These are phyloP conservation scores for Sphagnum contortum DNA, from an alignment of 225 moss, liverwort and hornwort species.

Conservation along the genomic window DNA sequence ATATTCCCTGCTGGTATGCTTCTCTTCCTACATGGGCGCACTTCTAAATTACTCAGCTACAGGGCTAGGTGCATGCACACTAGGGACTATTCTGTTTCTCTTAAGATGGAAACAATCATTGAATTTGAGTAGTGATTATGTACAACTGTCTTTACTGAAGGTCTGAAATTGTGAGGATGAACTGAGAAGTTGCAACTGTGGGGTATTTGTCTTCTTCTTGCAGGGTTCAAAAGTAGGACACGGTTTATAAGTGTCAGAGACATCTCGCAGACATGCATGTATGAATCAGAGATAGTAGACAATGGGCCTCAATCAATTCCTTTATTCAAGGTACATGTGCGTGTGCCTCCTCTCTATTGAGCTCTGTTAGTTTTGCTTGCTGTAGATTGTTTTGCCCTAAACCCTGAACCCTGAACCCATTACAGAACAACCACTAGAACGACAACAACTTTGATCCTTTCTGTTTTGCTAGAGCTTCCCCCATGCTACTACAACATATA, in stretches of 20 bases:
- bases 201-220: not conserved
- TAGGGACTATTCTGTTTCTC: too few relatives aligned
- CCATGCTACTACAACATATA: too few relatives aligned
- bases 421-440: too few relatives aligned
- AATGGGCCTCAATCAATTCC: constrained; percentile 21
- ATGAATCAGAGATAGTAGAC: constrained; percentile 35
- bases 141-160: too few relatives aligned
- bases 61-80: too few relatives aligned
- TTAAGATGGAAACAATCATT: too few relatives aligned
- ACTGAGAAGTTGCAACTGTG: too few relatives aligned
- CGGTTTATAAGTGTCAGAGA: constrained; percentile 23
- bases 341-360: not conserved
- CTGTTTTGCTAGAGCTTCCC: too few relatives aligned
- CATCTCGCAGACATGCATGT: constrained; percentile 19
- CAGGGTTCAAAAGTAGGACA: constrained; percentile 45
- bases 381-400: not conserved
- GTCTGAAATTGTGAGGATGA: too few relatives aligned
- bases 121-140: too few relatives aligned
- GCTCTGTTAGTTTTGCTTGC: not conserved
- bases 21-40: not conserved
- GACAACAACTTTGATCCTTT: too few relatives aligned
- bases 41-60: not conserved
- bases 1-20: constrained; percentile 36
- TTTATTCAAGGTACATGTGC: constrained; percentile 27
- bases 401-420: too few relatives aligned